Conservation (phyloP, 441 rosid genomes). For the Pelargonium fulgidum region DNA sequence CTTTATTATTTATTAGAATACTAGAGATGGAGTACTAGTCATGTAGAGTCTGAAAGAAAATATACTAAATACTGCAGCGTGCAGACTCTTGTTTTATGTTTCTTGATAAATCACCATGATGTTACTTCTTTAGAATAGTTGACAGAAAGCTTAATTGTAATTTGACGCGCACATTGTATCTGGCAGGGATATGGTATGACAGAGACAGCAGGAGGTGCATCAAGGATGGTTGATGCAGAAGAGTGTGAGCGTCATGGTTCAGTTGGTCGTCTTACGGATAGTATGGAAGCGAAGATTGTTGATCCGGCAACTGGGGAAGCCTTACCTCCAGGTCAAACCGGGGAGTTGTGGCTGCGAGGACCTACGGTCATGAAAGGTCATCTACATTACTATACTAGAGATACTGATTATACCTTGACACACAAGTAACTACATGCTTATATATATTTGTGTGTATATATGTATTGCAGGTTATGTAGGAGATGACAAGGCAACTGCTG, state of each 20-base stretch:
- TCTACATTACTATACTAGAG: not conserved
- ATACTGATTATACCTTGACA: too few species aligned
- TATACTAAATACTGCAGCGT: too few species aligned
- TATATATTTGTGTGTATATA: not conserved
- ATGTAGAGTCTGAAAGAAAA: too few species aligned
- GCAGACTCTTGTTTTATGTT: too few species aligned
- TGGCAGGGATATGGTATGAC: constrained; percentile 80
- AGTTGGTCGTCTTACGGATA: constrained; percentile 59
- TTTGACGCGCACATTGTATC: not conserved
- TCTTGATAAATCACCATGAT: too few species aligned
- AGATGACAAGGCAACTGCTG: constrained; percentile 75
- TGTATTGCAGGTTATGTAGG: constrained; percentile 60
- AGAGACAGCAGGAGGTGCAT: constrained; percentile 52
- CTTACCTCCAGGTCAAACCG: constrained; percentile 62
- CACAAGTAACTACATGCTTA: too few species aligned
- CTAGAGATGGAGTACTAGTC: too few species aligned
- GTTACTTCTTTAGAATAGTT: too few species aligned
- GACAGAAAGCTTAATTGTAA: not conserved
- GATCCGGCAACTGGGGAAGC: constrained; percentile 64
- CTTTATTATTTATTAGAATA: too few species aligned
- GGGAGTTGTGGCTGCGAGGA: constrained; percentile 86
- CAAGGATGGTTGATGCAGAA: constrained; percentile 37
- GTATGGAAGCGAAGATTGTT: constrained; percentile 68
- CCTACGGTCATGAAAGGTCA: constrained; percentile 73
- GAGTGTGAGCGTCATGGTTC: constrained; percentile 48